Base-by-base conservation (phyloP, 2,329 filamentous ascomycete genomes). In the Sclerotinia borealis region DNA sequence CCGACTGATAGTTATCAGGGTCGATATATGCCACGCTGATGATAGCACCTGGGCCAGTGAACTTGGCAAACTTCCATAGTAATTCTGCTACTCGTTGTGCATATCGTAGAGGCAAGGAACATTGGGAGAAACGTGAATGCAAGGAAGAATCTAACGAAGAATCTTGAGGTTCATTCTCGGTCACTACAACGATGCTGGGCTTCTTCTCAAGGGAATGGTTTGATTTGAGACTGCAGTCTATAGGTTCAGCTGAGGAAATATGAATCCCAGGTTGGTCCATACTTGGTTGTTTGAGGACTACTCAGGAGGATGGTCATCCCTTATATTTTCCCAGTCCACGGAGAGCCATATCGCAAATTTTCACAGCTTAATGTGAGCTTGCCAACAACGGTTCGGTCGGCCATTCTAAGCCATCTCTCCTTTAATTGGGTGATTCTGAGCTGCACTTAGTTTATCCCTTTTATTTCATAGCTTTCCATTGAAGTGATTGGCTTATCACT, bases 1-100 rank as follows among this genome's bases (percentile, higher is more conserved):
- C 81, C 3, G 82, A 84, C 4, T 81, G 79, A 68, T 83, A 84
- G 67, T 85, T 84, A 63, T 78, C 79, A 68, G 71, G 75, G 62
- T 76, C 73, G 49, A 75, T 75, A 64, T 76, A 76, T 25, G 75
- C 73, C 25, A 76, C 74, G 17, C 71, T 70, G 58, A 67, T 67
- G 10, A 68, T 65, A 9, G 65, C 59, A 15, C 81, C 81, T 41
- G 81, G 81, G 1, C 81, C 81, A 36, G 82, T 74, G 69, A 83
- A 83, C 60, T 75, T 79, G 31, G 73, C 68, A 68, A 80, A 82
- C 22, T 66, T 70, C 31, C 54, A 52, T 43, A 9, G 8, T 8
- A n/a, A 15, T 39, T 11, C 25, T 41, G 22, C 52, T 17, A 43
- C 19, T 10, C 17, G 9, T 51, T 22, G 11, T 10, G n/a, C 31